Evolutionary conservation across 768 basidiomycete species (phyloP).

Genomic region (Podaxis carcinomalis): DNA sequence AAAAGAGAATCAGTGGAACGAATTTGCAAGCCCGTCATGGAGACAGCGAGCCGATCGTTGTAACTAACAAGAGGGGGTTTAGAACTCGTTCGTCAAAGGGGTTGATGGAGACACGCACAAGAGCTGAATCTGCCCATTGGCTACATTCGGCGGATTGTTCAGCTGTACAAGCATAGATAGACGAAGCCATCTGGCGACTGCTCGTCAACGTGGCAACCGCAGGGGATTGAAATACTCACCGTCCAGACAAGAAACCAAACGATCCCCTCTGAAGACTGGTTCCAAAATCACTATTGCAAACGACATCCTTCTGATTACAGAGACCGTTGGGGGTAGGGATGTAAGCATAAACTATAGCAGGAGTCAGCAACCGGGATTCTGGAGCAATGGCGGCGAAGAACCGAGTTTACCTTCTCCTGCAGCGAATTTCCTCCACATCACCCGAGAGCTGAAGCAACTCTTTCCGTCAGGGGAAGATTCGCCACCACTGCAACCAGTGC

Average conservation of each 20-base stretch:
- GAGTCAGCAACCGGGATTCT: constrained; percentile 2
- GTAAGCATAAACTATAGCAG: constrained; percentile 69
- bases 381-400: not conserved
- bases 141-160: constrained; percentile 60
- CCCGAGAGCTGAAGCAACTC: constrained; percentile 67
- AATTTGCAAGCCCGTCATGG: constrained; percentile 60
- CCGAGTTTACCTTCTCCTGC: constrained; percentile 60
- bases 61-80: constrained; percentile 37
- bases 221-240: constrained; percentile 40
- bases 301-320: constrained; percentile 49
- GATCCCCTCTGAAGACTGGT: constrained; percentile 68
- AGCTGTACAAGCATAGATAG: constrained; percentile 75
- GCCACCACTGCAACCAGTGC: constrained; percentile 68
- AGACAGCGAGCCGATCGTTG: constrained; percentile 62
- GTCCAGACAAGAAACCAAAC: constrained; percentile 57
- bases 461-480: constrained; percentile 48
- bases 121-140: constrained; percentile 71
- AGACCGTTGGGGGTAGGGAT: constrained; percentile 60
- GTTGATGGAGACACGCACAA: constrained; percentile 44
- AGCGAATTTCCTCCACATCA: constrained; percentile 73
- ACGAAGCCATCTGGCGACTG: constrained; percentile 53
- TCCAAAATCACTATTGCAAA: constrained; percentile 74
- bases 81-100: not conserved
- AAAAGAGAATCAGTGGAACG: constrained; percentile 48
- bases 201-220: constrained; percentile 1